Base-by-base conservation (phyloP, 345 rosid genomes). In the Conringia planisiliqua region DNA sequence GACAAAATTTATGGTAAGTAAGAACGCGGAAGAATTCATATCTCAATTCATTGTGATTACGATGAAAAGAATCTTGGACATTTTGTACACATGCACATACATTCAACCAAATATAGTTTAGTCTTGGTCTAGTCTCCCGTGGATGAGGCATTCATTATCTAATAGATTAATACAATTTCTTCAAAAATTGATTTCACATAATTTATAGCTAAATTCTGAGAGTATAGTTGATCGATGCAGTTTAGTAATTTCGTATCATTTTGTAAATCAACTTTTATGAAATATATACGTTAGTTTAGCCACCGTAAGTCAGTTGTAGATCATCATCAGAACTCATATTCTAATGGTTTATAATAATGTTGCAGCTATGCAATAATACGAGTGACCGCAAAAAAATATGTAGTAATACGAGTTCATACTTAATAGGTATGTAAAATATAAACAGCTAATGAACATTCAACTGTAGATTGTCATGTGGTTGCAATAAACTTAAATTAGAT, bases 1-100 rank as follows among this genome's bases (percentile, higher is more conserved):
- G 61, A 47, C 67, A 44, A n/a, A 47, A 36, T 1, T 66, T 33
- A n/a, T 57, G 24, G 22, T 33, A 40, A 26, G 40, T 55, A 51
- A 54, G 24, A 40, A 62, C 65, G 47, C 40, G 58, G 57, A 64
- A 3, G 12, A 13, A 58, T 27, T 35, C 59, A 7, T 50, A 67
- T 40, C 62, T 59, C 27, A 48, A 59, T 59, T 39, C 27, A 10
- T 59, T 47, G 36, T 75, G 24, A 48, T 59, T 36, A 66, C 68
- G 62, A 55, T 29, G n/a, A 74, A 74, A 67, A 48, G 68, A 18
- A 67, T 74, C 78, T 60, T 67, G 54, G 78, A 73, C 78, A 73
- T 35, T 65, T 73, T 65, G 50, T 43, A 56, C 12, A 72, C 26
- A 32, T n/a, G n/a, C 48, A 63, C 70, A 50, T 32, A 54, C 26